phyloP scores from a whole-genome alignment of 331 rosid genomes.

The Cydonia oblonga region DNA sequence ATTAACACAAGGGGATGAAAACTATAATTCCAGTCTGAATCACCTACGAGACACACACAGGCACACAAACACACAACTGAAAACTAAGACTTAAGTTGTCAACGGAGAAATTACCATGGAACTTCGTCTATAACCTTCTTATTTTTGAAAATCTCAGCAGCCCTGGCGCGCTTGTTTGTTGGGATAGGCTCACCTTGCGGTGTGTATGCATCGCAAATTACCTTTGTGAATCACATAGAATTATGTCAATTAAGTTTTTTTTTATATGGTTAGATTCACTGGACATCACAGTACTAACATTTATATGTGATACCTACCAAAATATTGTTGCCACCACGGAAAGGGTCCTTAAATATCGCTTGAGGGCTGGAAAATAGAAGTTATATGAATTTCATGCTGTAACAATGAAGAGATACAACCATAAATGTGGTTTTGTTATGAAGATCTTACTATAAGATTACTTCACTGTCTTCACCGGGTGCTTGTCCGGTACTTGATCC shows the following conservation, averaged over 20 bases:
- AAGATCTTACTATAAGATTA: conserved; percentile 81
- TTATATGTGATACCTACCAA: conserved; percentile 44
- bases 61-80: background rate
- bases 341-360: conserved; percentile 90
- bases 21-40: background rate
- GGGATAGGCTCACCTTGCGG: conserved; percentile 92
- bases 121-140: conserved; percentile 72
- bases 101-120: conserved; percentile 54
- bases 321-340: conserved; percentile 98
- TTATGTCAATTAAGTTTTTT: background rate
- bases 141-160: conserved; percentile 70
- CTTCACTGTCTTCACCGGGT: conserved; percentile 99
- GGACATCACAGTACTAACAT: background rate
- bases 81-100: background rate
- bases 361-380: conserved; percentile 55
- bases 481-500: conserved; percentile 99
- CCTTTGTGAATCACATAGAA: conserved; percentile 39
- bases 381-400: conserved; percentile 10
- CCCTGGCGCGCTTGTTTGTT: conserved; percentile 82
- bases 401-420: background rate
- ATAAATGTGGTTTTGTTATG: conserved; percentile 1
- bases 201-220: conserved; percentile 81
- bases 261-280: conserved; percentile 8
- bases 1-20: background rate
- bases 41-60: no score